Evolutionary conservation across 495 filamentous ascomycete species (phyloP), one percentile per base, ranked within the genome.

Genomic region (Aeminium ludgeri): DNA sequence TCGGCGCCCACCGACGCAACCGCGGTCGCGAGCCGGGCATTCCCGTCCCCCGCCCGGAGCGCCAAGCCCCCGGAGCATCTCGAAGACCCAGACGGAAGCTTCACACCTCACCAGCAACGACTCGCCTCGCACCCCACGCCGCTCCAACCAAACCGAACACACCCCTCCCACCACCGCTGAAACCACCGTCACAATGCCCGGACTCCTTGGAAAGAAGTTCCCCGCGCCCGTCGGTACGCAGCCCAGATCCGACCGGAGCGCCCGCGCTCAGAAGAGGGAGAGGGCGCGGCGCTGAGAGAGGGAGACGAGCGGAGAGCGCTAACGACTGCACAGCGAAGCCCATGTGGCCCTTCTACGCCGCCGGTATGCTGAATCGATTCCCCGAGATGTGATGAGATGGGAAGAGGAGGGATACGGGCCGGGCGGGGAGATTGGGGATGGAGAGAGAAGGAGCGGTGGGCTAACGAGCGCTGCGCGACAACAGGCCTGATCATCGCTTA

Each of bases 141-240:
- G n/a, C n/a, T n/a, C n/a, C n/a, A n/a, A n/a, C 16, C 31, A 46
- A 37, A 28, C 27, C 15, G 6, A 41, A 10, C 16, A 23, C 43
- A 19, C 29, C 43, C 23, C 33, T 34, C n/a, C 16, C 16, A n/a
- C 27, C 11, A n/a, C 29, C 28, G n/a, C 15, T 30, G 11, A 38
- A 16, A 25, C 11, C 25, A 11, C 19, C 15, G 30, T 36, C 30
- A 37, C 32, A 27, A 41, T 45, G 30, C 46, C 38, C 39, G 38
- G 37, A n/a, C 45, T 82, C 63, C 70, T 94, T 60, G 76, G 76
- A 57, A 93, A 91, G 75, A 94, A 93, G 72, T 96, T 86, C 69
- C 81, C 80, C 53, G 72, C 76, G 50, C 80, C 82, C 34, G 61
- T 93, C 54, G 70, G 87, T 94, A 78, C 48, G 86, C 17, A 3